Evolutionary conservation across 2,329 filamentous ascomycete species (phyloP).

Genomic region (Trematosphaeria pertusa): DNA sequence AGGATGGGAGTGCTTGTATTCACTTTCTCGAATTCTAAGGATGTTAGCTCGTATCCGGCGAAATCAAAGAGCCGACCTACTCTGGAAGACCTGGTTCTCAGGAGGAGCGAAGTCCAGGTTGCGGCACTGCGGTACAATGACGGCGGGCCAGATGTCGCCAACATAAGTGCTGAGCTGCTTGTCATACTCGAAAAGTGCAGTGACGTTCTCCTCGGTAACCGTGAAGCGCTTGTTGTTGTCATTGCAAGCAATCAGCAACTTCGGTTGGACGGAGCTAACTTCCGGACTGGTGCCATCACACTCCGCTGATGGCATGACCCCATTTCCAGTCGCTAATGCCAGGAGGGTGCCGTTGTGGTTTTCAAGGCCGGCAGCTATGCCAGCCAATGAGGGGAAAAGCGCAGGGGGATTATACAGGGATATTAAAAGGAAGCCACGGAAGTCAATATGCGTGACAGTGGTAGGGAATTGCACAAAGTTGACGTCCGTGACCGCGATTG

Average conservation of each 20-base stretch:
- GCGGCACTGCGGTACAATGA: slow-evolving; percentile 11
- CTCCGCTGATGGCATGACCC: slow-evolving; percentile 3
- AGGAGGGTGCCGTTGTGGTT: slow-evolving; percentile 2
- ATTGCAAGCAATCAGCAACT: slow-evolving; percentile 17
- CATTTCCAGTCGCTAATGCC: neutral
- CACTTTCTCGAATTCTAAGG: slow-evolving; percentile 2
- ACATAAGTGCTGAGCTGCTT: slow-evolving; percentile 9
- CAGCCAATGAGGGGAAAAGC: slow-evolving; percentile 1
- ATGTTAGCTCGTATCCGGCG: neutral
- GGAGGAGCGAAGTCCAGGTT: slow-evolving; percentile 14
- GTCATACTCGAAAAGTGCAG: slow-evolving; percentile 4
- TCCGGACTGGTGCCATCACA: neutral
- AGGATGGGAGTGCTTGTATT: slow-evolving; percentile 52
- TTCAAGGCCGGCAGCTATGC: slow-evolving; percentile 2
- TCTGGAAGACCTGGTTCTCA: slow-evolving; percentile 13
- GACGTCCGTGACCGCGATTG: slow-evolving; percentile 4
- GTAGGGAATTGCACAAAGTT: slow-evolving; percentile 2
- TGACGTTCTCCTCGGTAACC: slow-evolving; percentile 5
- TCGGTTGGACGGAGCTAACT: neutral
- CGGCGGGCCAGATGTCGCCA: slow-evolving; percentile 8
- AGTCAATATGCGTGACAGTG: slow-evolving; percentile 3
- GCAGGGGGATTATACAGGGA: slow-evolving; percentile 4
- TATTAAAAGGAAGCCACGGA: neutral
- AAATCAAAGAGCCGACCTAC: slow-evolving; percentile 3
- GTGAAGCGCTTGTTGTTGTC: slow-evolving; percentile 14